Conservation (phyloP, 768 basidiomycete species). For the Boletales sp. region DNA sequence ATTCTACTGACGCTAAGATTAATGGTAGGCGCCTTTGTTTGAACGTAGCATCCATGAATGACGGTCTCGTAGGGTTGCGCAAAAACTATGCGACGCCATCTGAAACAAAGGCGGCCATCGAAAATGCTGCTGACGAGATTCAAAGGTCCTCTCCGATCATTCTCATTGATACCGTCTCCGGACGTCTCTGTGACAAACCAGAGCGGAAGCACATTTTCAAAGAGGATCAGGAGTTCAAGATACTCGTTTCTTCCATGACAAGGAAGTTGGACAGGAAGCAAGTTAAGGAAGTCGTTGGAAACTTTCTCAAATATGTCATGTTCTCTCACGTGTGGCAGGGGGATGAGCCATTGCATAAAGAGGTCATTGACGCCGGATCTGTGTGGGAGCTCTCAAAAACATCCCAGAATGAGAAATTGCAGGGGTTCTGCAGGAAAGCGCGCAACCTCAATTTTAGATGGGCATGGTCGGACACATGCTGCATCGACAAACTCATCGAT, state of each 20-base stretch:
- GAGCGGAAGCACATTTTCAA: conserved; percentile 2
- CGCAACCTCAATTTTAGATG: conserved; percentile 9
- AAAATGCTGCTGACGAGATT: neutral
- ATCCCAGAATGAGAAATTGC: conserved; percentile 1
- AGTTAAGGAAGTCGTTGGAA: neutral
- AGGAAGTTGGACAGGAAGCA: neutral
- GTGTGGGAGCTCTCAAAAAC: conserved; percentile 6
- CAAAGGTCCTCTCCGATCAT: neutral
- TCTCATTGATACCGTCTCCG: neutral
- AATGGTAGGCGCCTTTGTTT: neutral
- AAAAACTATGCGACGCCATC: neutral
- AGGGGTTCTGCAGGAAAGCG: conserved; percentile 5
- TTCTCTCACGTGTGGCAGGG: conserved; percentile 14
- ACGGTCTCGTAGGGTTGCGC: neutral
- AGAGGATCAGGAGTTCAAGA: neutral
- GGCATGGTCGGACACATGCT: conserved; percentile 12
- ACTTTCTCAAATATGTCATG: conserved; percentile 10
- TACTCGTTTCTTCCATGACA: conserved; percentile 8
- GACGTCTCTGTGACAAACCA: neutral
- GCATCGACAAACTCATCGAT: conserved; percentile 3
- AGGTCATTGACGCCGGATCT: neutral
- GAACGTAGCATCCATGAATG: neutral
- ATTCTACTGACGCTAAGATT: neutral
- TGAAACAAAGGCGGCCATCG: neutral
- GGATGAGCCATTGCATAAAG: conserved; percentile 7